phyloP scores from a whole-genome alignment of 2,329 filamentous ascomycete genomes.

The Epichloe scottii region DNA sequence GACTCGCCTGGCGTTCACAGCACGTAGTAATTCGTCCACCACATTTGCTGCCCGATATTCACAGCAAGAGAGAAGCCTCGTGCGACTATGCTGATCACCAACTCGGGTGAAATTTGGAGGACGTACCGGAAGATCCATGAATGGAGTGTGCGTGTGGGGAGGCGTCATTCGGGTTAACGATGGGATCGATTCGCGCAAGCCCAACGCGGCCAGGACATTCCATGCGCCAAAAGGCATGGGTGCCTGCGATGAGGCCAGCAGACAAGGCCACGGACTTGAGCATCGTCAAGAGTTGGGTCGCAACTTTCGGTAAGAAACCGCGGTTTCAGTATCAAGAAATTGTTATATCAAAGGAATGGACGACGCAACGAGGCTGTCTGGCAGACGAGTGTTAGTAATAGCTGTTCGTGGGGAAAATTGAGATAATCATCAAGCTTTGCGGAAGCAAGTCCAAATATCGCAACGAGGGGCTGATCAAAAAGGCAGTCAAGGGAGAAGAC shows the following conservation, averaged over 20 bases:
- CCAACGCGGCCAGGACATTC: constrained; percentile 62
- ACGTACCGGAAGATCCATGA: constrained; percentile 65
- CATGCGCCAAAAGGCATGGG: constrained; percentile 77
- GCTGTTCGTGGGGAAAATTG: background rate
- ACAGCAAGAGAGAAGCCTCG: background rate
- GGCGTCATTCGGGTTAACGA: constrained; percentile 48
- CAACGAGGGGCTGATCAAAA: background rate
- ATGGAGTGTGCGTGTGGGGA: constrained; percentile 62
- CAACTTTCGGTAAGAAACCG: background rate
- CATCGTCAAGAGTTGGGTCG: constrained; percentile 15
- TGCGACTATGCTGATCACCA: background rate
- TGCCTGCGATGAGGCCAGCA: constrained; percentile 24
- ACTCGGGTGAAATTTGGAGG: background rate
- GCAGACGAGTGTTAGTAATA: constrained; percentile 10
- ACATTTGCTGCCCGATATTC: background rate
- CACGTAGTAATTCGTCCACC: background rate
- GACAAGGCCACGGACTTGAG: constrained; percentile 22
- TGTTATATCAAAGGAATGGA: constrained; percentile 17
- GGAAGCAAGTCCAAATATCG: background rate
- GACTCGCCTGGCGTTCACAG: background rate
- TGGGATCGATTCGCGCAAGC: constrained; percentile 63
- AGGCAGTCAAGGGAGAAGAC: background rate
- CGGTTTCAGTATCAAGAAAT: background rate
- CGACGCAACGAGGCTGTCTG: constrained; percentile 24
- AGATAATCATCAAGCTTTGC: background rate